Percentiles rank a stretch among this genome's conserved stretches.
These are phyloP conservation scores for Teunomyces pallodes DNA, from an alignment of 805 yeast species.

Conservation along the genomic window DNA sequence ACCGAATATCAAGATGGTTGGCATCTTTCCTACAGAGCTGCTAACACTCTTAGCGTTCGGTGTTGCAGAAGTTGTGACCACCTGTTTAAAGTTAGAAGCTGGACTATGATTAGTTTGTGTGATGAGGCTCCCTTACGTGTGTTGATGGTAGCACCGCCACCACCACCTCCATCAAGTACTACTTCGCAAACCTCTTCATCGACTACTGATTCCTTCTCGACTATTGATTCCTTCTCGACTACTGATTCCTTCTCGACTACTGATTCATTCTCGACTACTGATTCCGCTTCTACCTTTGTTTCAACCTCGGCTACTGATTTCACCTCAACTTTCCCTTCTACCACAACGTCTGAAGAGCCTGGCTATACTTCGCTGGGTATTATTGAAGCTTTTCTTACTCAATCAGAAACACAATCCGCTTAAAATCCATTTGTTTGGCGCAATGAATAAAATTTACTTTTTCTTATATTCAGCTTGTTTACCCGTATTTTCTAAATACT, in stretches of 20 bases:
- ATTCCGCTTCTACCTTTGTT: neutral
- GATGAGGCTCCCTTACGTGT: neutral
- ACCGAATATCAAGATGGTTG: neutral
- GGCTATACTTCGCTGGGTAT: too few species aligned
- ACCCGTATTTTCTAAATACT: too few species aligned
- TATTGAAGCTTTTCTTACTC: too few species aligned
- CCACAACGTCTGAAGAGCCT: too few species aligned
- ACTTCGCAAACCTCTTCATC: neutral
- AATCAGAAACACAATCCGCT: too few species aligned
- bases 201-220: neutral
- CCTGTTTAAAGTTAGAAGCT: neutral
- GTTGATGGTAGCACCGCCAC: neutral
- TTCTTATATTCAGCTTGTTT: too few species aligned
- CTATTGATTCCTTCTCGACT: neutral
- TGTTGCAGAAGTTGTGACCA: neutral
- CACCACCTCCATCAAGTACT: neutral
- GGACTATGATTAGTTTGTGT: neutral
- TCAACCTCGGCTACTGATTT: neutral
- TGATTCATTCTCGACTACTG: neutral
- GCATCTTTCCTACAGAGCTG: neutral
- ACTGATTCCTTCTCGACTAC: neutral
- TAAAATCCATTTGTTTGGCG: too few species aligned
- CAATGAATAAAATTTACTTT: too few species aligned
- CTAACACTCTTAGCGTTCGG: neutral
- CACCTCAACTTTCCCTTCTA: too few species aligned